Percentiles rank a stretch among this genome's conserved stretches.
phyloP scores from a whole-genome alignment of 441 rosid species.

The Croton laevigatus region DNA sequence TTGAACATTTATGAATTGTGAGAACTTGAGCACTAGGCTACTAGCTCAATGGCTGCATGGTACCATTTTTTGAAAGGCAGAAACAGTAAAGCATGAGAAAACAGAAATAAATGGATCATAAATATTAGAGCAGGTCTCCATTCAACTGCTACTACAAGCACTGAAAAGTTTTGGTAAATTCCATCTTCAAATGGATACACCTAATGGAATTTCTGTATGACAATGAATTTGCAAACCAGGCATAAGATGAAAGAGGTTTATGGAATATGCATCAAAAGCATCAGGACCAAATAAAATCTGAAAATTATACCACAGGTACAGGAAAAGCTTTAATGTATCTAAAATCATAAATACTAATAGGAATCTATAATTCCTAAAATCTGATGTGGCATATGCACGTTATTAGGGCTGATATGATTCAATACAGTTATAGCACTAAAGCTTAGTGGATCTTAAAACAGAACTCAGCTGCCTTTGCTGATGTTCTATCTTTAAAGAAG shows the following conservation, averaged over 20 bases:
- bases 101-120: background rate
- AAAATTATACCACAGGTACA: background rate
- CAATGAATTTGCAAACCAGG: background rate
- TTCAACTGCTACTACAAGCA: background rate
- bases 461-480: background rate
- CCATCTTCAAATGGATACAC: background rate
- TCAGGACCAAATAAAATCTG: background rate
- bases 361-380: background rate
- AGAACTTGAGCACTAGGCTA: background rate
- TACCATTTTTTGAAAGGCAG: background rate
- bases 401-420: background rate
- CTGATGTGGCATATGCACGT: background rate
- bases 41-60: background rate
- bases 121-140: background rate
- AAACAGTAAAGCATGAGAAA: background rate
- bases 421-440: background rate
- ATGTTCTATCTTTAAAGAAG: background rate
- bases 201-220: background rate
- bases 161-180: background rate
- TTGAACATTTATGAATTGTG: background rate
- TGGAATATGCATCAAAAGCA: conserved; percentile 4
- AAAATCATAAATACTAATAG: background rate
- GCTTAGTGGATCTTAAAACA: background rate
- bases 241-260: background rate
- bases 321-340: background rate